Evolutionary conservation across 345 rosid genomes (phyloP), one percentile per base, ranked within the genome.

Genomic region (Rhizophora mangle): DNA sequence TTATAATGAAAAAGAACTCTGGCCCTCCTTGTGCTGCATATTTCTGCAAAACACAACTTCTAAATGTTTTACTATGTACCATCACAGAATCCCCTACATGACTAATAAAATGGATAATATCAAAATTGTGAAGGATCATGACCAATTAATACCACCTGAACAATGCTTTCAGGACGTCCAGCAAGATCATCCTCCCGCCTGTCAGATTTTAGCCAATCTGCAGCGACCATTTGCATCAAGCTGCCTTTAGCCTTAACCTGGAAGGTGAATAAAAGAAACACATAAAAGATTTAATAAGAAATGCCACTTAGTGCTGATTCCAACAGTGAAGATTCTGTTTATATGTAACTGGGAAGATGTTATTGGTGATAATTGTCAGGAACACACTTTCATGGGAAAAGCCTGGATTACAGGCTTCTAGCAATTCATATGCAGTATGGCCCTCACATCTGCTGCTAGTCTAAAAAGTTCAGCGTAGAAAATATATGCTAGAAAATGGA

Each of bases 151-250:
- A 77, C 66, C 56, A 88, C 93, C 97, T 91, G 97, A 81, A 93
- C 98, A 68, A 91, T 85, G 82, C 98, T 88, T 71, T 86, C 97
- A 24, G 94, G 87, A 72, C 96, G 94, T 53, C 89, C 83, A 34
- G 90, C 96, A 36, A 93, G 86, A 78, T 89, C 96, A 88, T 93
- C 97, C 73, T 93, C 98, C 64, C 90, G 82, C 75, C 89, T 93
- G 84, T 89, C 87, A 75, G 98, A 91, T 77, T 82, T 91, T 26
- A 72, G 70, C 98, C 98, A 93, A 85, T 91, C 97, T 70, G 97
- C 97, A 65, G 91, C 97, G 68, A 93, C 92, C 97, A 91, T 91
- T 81, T 88, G 88, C 97, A 91, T 89, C 88, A 87, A 72, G 47
- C 89, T 85, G 62, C 89, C 94, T 72, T 86, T 93, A 34, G 97